Conservation (phyloP, 129 eudicot genomes). For the Cynara cardunculus region DNA sequence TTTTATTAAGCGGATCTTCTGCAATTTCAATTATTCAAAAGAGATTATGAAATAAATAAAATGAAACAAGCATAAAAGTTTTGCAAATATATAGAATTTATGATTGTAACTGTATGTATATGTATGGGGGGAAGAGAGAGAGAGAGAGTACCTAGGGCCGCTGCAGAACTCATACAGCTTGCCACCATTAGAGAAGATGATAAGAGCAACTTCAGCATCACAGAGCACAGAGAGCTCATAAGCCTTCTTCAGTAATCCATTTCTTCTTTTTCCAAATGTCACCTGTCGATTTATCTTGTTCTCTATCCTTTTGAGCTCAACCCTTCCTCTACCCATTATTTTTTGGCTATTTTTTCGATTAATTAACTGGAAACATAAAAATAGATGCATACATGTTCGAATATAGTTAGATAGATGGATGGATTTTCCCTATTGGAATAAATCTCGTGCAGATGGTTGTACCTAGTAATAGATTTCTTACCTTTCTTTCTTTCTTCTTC, state of each 20-base stretch:
- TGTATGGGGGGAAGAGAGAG: neutral
- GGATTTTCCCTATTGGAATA: neutral
- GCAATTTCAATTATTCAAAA: neutral
- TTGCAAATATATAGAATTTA: neutral
- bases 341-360: neutral
- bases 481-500: slow-evolving; percentile 15
- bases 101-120: neutral
- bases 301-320: slow-evolving; percentile 33
- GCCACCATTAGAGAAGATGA: slow-evolving; percentile 35
- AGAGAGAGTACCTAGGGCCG: slow-evolving; percentile 28
- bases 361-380: neutral
- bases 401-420: neutral
- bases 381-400: neutral
- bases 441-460: slow-evolving; percentile 11
- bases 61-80: neutral
- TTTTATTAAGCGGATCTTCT: neutral
- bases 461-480: slow-evolving; percentile 10
- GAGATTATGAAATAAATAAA: neutral
- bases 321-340: slow-evolving; percentile 34
- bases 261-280: slow-evolving; percentile 35
- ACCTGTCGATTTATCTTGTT: slow-evolving; percentile 32
- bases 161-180: slow-evolving; percentile 36
- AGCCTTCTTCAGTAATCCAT: slow-evolving; percentile 30
- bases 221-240: slow-evolving; percentile 67
- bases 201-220: slow-evolving; percentile 65